Conservation (phyloP, 108 stramenopile genomes). For the Conticribra guillardii region DNA sequence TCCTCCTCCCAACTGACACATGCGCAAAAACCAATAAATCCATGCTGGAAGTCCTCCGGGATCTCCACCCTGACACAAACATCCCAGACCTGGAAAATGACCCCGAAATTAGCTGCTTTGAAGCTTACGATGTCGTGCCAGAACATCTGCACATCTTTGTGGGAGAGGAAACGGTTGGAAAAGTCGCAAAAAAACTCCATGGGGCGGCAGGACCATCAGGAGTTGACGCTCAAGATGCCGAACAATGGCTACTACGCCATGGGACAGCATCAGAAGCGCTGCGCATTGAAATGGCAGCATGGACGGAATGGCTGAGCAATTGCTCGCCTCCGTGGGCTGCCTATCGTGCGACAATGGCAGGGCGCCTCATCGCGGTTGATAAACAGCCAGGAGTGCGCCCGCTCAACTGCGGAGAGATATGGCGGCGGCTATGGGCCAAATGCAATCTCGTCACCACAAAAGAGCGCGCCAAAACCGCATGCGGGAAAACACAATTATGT, state of each 20-base stretch:
- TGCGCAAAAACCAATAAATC: constrained; percentile 27
- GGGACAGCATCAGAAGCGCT: neutral
- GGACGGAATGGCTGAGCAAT: constrained; percentile 14
- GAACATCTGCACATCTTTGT: neutral
- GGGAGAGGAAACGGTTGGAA: too few relatives aligned
- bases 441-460: neutral
- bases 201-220: neutral
- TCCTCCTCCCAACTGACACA: constrained; percentile 22
- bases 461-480: constrained; percentile 24
- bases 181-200: neutral
- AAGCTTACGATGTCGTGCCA: neutral
- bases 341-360: constrained; percentile 19
- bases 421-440: constrained; percentile 31
- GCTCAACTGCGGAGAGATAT: constrained; percentile 34
- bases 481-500: constrained; percentile 38
- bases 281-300: constrained; percentile 6
- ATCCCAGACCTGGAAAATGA: neutral
- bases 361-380: constrained; percentile 45
- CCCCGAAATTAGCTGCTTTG: too few relatives aligned
- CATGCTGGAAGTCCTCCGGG: constrained; percentile 25
- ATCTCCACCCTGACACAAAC: constrained; percentile 25
- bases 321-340: constrained; percentile 16
- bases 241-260: neutral
- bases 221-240: neutral
- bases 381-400: constrained; percentile 51